Base-by-base conservation (phyloP, 768 basidiomycete species). In the Boletus bicolor region DNA sequence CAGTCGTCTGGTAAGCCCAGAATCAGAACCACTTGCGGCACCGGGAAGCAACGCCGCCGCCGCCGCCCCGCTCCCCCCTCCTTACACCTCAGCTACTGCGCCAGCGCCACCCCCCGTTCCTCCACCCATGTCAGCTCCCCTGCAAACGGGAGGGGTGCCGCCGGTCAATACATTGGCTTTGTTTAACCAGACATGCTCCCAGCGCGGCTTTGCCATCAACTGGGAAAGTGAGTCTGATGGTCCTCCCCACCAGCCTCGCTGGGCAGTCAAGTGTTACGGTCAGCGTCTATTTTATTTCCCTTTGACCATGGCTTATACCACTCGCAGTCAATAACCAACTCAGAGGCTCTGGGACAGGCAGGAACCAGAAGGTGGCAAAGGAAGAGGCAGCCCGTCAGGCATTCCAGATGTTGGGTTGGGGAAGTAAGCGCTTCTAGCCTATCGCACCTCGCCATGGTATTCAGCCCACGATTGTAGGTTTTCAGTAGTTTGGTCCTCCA, bases 331-430 rank as follows among this genome's bases (percentile, higher is more conserved):
- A 82, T 53, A 76, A 71, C 2, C 62, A 71, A n/a, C 75, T 78
- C 58, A 76, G 62, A 57, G 86, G 85, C 24, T 49, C 65, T 4
- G 86, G 84, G 0, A 58, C 47, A 4, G 86, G 81, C 21, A 82
- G 79, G 56, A 86, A 76, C 54, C 84, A 85, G 67, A 87, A 86
- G 59, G 45, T 70, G n/a, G 86, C 85, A 8, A 87, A 85, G 59
- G 84, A 86, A 70, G 80, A 83, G 57, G 85, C 86, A n/a, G 84
- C 83, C 34, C 77, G 79, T 38, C 73, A 79, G 51, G 85, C 85
- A 45, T 84, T 76, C 71, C 63, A 64, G 11, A 55, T 71, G 3
- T 73, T 86, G 77, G 79, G 81, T 51, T 86, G 84, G 83, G 76
- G 75, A 63, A 65, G 65, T 67, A 52, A 61, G 64, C 7, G 17